Base-by-base conservation (phyloP, 768 basidiomycete species). In the Nidularia pulvinata region DNA sequence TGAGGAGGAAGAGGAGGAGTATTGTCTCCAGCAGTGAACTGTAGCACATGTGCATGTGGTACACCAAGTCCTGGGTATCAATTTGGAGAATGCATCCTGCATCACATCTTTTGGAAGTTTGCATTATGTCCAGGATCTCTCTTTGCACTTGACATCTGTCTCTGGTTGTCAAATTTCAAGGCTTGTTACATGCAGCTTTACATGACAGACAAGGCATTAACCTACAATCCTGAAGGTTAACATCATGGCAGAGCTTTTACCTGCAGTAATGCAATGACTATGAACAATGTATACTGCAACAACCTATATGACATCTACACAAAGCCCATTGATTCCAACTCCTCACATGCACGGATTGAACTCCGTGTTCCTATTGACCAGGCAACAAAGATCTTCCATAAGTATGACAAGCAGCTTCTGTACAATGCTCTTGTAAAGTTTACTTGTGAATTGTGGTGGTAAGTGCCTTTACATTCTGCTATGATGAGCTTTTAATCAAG, bases 11-110 rank as follows among this genome's bases (percentile, higher is more conserved):
- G 25, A 25, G 25, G 25, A 4, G 25, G 25, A 25, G 25, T 25
- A 60, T 1, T 72, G 67, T 35, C 57, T 73, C 1, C 59, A 61
- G 5, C 71, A 70, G 71, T 45, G 60, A n/a, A 68, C 70, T 0
- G 61, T 65, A 43, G 48, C 61, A 0, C 70, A 73, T 45, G 36
- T 19, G 43, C 51, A 55, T 6, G 25, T 69, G 5, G 59, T 68
- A 14, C 30, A 56, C 14, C 14, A 60, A 0, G 39, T 63, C 4
- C 50, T 60, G 2, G 6, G 48, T 0, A 55, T 72, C 22, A 6
- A 30, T 1, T 49, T 58, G 1, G 5, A n/a, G 9, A 30, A 55
- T 4, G 66, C 69, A 0, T 1, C 47, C 10, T 50, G 58, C 1
- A 60, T 72, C 7, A 69, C 66, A 2, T 22, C 22, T 3, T 33